These are phyloP conservation scores for Colletotrichum navitas DNA, from an alignment of 2,329 filamentous ascomycete genomes.

Conservation along the genomic window DNA sequence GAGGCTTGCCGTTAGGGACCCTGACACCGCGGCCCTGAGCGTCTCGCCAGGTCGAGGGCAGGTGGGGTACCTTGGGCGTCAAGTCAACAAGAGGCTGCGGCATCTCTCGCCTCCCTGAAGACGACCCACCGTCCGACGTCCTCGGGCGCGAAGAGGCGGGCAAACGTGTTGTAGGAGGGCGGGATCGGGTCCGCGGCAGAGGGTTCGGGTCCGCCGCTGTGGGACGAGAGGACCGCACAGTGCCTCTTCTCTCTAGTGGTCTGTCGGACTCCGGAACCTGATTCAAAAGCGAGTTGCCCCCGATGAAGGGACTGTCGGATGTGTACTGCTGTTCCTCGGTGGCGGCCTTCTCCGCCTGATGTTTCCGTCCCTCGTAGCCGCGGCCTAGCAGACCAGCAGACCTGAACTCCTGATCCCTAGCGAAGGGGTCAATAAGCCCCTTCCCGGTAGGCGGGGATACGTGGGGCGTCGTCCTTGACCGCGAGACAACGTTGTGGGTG, in stretches of 20 bases:
- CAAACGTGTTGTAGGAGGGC: conserved; percentile 44
- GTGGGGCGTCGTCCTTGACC: conserved; percentile 31
- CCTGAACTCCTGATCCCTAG: conserved; percentile 60
- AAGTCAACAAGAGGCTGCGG: conserved; percentile 77
- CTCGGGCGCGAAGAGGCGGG: conserved; percentile 45
- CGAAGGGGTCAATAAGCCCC: conserved; percentile 39
- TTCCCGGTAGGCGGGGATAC: conserved; percentile 20
- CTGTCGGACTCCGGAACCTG: conserved; percentile 45
- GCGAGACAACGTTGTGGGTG: conserved; percentile 27
- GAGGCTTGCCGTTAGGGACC: conserved; percentile 55
- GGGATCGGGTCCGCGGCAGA: conserved; percentile 37
- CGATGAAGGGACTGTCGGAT: conserved; percentile 39
- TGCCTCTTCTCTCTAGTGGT: conserved; percentile 49
- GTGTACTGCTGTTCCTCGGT: conserved; percentile 42
- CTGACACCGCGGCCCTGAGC: conserved; percentile 64
- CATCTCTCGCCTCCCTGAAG: conserved; percentile 48
- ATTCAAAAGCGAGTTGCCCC: conserved; percentile 63
- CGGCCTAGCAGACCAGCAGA: conserved; percentile 65
- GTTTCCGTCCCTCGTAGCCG: conserved; percentile 62
- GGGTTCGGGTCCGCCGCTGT: conserved; percentile 35
- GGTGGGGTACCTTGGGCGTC: conserved; percentile 72
- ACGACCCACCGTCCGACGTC: conserved; percentile 41
- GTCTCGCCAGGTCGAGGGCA: conserved; percentile 69
- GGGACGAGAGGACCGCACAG: conserved; percentile 52
- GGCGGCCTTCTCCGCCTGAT: conserved; percentile 48